These are phyloP conservation scores for Ensete glaucum DNA, from an alignment of 176 grass and related monocot genomes.

Conservation along the genomic window DNA sequence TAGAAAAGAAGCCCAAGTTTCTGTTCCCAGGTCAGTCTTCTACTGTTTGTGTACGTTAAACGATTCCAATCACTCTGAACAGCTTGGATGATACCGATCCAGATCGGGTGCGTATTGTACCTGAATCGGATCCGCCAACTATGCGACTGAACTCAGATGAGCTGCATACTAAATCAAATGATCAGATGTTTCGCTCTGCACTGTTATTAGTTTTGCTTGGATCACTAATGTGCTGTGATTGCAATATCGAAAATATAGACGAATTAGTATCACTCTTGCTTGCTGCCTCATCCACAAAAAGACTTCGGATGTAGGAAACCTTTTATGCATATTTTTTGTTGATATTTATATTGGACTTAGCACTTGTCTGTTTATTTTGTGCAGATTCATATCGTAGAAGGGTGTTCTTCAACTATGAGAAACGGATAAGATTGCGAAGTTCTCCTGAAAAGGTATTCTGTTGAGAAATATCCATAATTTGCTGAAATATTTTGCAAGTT, in stretches of 20 bases:
- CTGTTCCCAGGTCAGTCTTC: background rate
- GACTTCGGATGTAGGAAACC: background rate
- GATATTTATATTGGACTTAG: background rate
- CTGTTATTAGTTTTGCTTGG: too few species aligned
- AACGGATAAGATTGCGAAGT: conserved; percentile 67
- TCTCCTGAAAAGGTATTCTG: conserved; percentile 74
- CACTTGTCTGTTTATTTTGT: background rate
- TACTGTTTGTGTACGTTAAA: too few species aligned
- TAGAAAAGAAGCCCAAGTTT: background rate
- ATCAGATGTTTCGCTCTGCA: too few species aligned
- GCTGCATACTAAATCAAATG: too few species aligned
- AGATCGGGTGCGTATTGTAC: too few species aligned
- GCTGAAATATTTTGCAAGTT: background rate
- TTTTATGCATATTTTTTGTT: background rate
- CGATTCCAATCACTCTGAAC: too few species aligned
- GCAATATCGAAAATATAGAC: too few species aligned
- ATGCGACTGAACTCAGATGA: too few species aligned
- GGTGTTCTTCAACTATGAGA: conserved; percentile 99
- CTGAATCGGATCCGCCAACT: too few species aligned
- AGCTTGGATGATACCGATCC: too few species aligned
- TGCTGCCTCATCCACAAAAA: background rate
- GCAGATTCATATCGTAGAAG: conserved; percentile 72
- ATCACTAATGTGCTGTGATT: too few species aligned
- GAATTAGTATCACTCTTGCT: background rate
- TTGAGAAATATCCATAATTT: background rate